These are phyloP conservation scores for Porcisia hertigi DNA, from an alignment of 208 protist genomes.

Conservation along the genomic window DNA sequence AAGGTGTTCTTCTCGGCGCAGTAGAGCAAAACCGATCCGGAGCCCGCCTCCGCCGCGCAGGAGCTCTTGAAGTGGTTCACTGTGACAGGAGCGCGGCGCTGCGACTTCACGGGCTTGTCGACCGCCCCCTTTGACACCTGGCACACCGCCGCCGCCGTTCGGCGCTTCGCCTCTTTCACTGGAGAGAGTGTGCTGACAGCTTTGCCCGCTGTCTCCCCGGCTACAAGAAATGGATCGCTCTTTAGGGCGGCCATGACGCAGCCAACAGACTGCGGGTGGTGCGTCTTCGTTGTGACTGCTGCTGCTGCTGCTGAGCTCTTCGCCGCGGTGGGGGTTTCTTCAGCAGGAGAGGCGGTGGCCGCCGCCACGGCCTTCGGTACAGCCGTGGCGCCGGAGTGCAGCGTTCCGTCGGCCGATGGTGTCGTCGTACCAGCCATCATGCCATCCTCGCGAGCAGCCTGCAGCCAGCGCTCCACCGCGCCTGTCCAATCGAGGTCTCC, in stretches of 20 bases:
- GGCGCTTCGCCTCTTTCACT: constrained; percentile 2
- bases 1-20: constrained; percentile 55
- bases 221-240: constrained; percentile 16
- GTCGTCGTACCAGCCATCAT: neutral
- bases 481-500: constrained; percentile 37
- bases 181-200: neutral
- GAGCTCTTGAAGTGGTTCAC: constrained; percentile 61
- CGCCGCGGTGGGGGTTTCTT: neutral
- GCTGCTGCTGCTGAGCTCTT: neutral
- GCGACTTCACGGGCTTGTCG: constrained; percentile 1
- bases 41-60: constrained; percentile 42
- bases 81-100: constrained; percentile 36
- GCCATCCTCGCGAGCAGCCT: constrained; percentile 22
- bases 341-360: neutral
- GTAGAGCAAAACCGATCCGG: constrained; percentile 45
- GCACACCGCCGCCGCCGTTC: constrained; percentile 13
- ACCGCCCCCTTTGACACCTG: constrained; percentile 14
- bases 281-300: neutral
- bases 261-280: constrained; percentile 6
- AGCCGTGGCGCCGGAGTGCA: neutral
- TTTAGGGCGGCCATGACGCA: constrained; percentile 19
- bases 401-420: neutral
- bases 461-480: constrained; percentile 40
- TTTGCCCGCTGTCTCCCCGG: neutral
- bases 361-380: neutral